A percentile compares a stretch with the other conserved stretches of the same genome.
Evolutionary conservation across 495 filamentous ascomycete genomes (phyloP).

Genomic region (Staphylotrichum longicolle): DNA sequence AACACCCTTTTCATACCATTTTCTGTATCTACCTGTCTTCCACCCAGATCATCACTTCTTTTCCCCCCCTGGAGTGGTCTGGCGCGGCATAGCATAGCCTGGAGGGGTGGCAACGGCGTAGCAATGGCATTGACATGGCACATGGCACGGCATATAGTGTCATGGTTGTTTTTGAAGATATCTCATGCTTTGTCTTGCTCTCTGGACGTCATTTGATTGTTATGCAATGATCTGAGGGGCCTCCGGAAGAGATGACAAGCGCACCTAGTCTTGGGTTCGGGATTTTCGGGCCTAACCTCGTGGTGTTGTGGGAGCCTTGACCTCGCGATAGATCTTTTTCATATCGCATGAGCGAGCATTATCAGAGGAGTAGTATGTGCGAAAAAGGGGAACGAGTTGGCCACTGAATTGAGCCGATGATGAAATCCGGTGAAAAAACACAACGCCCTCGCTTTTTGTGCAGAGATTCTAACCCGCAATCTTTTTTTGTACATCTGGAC

Average conservation of each 20-base stretch:
- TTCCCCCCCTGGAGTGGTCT: not conserved
- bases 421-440: not conserved
- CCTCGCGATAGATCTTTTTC: too few relatives aligned
- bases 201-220: not conserved
- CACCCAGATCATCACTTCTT: not conserved
- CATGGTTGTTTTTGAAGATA: not conserved
- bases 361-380: not conserved
- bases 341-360: too few relatives aligned
- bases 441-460: constrained; percentile 1
- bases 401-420: too few relatives aligned
- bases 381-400: not conserved
- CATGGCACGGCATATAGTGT: not conserved
- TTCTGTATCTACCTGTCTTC: not conserved
- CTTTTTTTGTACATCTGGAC: constrained; percentile 9
- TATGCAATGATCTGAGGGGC: too few relatives aligned
- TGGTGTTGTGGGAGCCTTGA: too few relatives aligned
- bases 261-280: too few relatives aligned
- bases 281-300: too few relatives aligned
- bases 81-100: constrained; percentile 8
- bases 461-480: not conserved
- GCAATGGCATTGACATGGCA: not conserved
- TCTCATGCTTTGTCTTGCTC: not conserved
- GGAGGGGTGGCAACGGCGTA: not conserved
- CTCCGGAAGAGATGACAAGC: too few relatives aligned
- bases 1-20: not conserved